These are phyloP conservation scores for Trichosporon inkin DNA, from an alignment of 1,284 basidiomycete species.

Conservation along the genomic window DNA sequence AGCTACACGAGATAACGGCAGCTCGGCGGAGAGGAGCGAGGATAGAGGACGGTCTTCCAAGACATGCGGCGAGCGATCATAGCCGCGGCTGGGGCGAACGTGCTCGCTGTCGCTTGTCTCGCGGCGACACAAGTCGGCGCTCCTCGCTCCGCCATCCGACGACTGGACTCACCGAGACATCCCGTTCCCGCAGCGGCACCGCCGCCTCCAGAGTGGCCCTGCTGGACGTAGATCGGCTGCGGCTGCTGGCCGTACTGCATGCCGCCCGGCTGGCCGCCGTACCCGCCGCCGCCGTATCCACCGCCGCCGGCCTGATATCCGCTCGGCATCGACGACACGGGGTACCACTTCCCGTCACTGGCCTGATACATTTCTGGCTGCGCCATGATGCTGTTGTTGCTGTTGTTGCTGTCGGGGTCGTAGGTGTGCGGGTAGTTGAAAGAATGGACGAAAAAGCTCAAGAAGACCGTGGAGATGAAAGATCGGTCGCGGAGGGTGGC, in stretches of 20 bases:
- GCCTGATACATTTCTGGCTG: constrained; percentile 24
- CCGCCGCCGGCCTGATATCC: constrained; percentile 7
- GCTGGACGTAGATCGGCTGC: constrained; percentile 24
- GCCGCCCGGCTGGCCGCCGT: constrained; percentile 3
- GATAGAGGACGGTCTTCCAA: background rate
- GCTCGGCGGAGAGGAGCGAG: no score
- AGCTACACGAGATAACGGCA: no score
- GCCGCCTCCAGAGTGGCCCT: constrained; percentile 15
- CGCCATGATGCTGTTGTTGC: background rate
- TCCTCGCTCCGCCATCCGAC: background rate
- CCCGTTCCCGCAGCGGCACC: constrained; percentile 11
- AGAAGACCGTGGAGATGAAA: background rate
- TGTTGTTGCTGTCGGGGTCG: background rate
- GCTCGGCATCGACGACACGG: constrained; percentile 19
- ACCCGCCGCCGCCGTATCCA: background rate
- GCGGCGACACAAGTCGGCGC: no score
- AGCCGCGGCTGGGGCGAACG: no score
- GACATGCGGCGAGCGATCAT: background rate
- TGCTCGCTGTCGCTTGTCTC: no score
- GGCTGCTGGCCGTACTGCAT: constrained; percentile 20
- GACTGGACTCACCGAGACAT: background rate
- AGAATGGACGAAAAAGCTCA: background rate
- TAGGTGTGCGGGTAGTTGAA: no score
- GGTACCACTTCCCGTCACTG: constrained; percentile 26
- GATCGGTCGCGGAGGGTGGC: background rate